Conservation (phyloP, 192 early-diverging fungal genomes). For the Cetraspora pellucida region DNA sequence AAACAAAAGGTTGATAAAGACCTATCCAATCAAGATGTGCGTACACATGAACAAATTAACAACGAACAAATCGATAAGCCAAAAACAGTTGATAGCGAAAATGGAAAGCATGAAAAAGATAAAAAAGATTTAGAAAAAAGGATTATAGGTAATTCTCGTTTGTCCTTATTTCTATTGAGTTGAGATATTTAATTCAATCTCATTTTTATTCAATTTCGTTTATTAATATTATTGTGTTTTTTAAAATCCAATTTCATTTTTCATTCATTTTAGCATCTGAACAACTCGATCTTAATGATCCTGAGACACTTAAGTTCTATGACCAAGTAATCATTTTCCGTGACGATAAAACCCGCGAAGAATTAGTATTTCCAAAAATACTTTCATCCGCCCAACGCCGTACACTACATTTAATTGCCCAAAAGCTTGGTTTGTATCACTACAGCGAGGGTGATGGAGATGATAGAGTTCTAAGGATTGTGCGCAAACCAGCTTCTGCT, state of each 20-base stretch:
- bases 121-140: constrained; percentile 17
- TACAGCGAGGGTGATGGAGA: constrained; percentile 54
- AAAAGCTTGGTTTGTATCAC: constrained; percentile 63
- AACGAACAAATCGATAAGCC: constrained; percentile 11
- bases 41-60: not conserved
- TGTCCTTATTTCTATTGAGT: not conserved
- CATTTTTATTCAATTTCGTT: not conserved
- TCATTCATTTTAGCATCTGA: constrained; percentile 32
- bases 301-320: constrained; percentile 69
- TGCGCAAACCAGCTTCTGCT: constrained; percentile 39
- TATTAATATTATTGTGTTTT: not conserved
- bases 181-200: not conserved
- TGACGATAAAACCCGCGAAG: constrained; percentile 64
- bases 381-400: constrained; percentile 62
- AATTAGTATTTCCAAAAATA: constrained; percentile 67
- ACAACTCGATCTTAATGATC: constrained; percentile 70
- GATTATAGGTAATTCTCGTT: constrained; percentile 13
- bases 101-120: constrained; percentile 30
- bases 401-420: constrained; percentile 69
- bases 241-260: not conserved
- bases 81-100: constrained; percentile 28
- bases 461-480: constrained; percentile 50
- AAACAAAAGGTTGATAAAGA: constrained; percentile 38
- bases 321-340: constrained; percentile 72
- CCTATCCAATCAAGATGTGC: constrained; percentile 35